Evolutionary conservation across 2,329 filamentous ascomycete genomes (phyloP).

Genomic region (Fusarium brevicatenulatum): DNA sequence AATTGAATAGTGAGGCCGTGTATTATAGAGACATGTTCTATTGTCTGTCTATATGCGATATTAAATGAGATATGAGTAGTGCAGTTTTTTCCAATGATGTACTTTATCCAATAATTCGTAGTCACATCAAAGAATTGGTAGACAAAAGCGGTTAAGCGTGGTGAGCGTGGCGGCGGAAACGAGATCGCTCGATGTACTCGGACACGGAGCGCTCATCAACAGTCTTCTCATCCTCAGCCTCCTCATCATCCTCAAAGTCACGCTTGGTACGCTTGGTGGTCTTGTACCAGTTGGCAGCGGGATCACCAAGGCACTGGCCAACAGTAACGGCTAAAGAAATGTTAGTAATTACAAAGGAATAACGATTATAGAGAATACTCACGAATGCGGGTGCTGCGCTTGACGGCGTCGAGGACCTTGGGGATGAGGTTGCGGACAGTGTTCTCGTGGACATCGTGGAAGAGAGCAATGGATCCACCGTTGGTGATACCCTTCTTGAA

Average conservation of each 20-base stretch:
- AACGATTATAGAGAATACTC: neutral
- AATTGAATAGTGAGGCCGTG: neutral
- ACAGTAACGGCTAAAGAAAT: conserved; percentile 45
- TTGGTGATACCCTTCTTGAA: conserved; percentile 46
- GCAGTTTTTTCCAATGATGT: conserved; percentile 9
- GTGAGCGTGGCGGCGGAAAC: conserved; percentile 16
- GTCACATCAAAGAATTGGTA: conserved; percentile 8
- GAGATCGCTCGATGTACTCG: conserved; percentile 23
- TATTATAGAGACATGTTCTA: conserved; percentile 14
- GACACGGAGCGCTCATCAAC: conserved; percentile 17
- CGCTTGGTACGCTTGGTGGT: conserved; percentile 29
- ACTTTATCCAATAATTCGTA: conserved; percentile 2
- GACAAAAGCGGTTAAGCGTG: conserved; percentile 4
- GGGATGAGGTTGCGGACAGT: conserved; percentile 45
- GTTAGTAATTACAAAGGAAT: neutral
- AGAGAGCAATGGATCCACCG: conserved; percentile 58
- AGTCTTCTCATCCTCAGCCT: conserved; percentile 7
- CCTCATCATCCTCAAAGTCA: conserved; percentile 11
- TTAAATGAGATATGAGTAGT: conserved; percentile 12
- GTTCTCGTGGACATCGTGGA: conserved; percentile 57
- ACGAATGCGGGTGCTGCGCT: conserved; percentile 25
- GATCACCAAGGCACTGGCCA: conserved; percentile 39
- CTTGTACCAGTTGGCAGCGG: conserved; percentile 28
- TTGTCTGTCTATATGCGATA: conserved; percentile 19
- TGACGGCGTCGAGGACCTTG: conserved; percentile 25